Base-by-base conservation (phyloP, 805 yeast genomes). In the Babjeviella inositovora region DNA sequence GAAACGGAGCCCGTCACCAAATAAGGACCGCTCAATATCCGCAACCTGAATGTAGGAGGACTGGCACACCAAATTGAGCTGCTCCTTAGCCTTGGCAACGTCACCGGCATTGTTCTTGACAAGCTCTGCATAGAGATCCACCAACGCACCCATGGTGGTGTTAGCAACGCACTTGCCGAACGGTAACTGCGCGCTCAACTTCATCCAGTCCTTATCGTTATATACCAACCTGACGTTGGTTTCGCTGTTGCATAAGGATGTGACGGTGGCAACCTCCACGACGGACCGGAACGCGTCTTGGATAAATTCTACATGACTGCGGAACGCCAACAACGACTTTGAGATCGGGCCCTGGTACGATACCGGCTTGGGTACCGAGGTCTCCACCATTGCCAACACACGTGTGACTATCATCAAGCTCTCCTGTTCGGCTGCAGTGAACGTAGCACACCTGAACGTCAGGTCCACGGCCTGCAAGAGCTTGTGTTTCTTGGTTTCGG, bases 331-430 rank as follows among this genome's bases (percentile, higher is more conserved):
- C 17, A 80, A 50, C 18, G 66, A 61, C 32, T 73, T 64, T 10
- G 81, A 76, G 16, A 81, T 54, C 8, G 82, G 84, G 2, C 85
- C 85, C 21, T 62, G 61, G 46, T 67, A 72, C 23, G 62, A 65
- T 18, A 53, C 53, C 14, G 67, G 67, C 37, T 50, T 54, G 21
- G 52, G 33, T 15, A 53, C 45, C 18, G 50, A 40, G 20, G 53
- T 38, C 29, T 38, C 48, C 24, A 41, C 49, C 18, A 53, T 31
- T 3, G 60, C 43, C 20, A 55, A 45, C 5, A 56, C 32, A 26
- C 57, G 45, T n/a, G 54, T 37, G 17, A 55, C 33, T 4, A 49
- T 36, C 2, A 55, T 34, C 15, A 33, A 32, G 20, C 33, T 38
- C 11, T 24, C 12, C 15, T 72, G 71, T 4, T 58, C 52, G 3